Base-by-base conservation (phyloP, 805 yeast genomes). In the Candida coquimbonensis region DNA sequence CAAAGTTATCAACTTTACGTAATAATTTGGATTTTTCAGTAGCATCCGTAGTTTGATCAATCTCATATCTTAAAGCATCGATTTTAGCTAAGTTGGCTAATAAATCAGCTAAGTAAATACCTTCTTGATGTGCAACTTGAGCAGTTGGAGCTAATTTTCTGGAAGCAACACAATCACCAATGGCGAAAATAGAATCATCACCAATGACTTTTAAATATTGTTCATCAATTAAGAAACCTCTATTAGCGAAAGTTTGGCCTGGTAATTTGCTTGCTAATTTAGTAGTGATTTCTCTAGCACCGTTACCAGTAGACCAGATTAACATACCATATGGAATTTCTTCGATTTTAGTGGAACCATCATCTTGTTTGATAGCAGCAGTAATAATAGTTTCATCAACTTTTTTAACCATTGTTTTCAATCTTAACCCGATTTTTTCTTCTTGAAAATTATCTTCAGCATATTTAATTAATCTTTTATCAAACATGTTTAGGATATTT, bases 271-370 rank as follows among this genome's bases (percentile, higher is more conserved):
- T 66, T 60, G 85, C 76, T 53, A 90, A 73, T 56, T 80, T 78
- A 48, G 81, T 73, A 43, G 83, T 74, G 35, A 90, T 69, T 38
- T 79, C 78, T 69, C 96, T 81, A 49, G 88, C 87, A 52, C 88
- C 86, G 69, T 89, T 89, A 70, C 97, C 97, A 49, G 96, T 90
- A 45, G 97, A 96, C 97, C 97, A 90, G 54, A 90, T 91, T 57
- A 90, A 77, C 60, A 89, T 75, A 62, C 97, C 97, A 66, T 89
- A 90, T 45, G 96, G 96, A 63, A 90, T 74, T 27, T 54, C 62
- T 39, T 62, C 62, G 59, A 67, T 72, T 29, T 77, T 78, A 51
- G 81, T 70, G 11, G 81, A 62, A 17, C 96, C 96, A 56, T 87
- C 88, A 34, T 80, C 77, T 35, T 73, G 65, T 57, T 87, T 87